Evolutionary conservation across 768 basidiomycete species (phyloP), one percentile per base, ranked within the genome.

Genomic region (Suillus sp.): DNA sequence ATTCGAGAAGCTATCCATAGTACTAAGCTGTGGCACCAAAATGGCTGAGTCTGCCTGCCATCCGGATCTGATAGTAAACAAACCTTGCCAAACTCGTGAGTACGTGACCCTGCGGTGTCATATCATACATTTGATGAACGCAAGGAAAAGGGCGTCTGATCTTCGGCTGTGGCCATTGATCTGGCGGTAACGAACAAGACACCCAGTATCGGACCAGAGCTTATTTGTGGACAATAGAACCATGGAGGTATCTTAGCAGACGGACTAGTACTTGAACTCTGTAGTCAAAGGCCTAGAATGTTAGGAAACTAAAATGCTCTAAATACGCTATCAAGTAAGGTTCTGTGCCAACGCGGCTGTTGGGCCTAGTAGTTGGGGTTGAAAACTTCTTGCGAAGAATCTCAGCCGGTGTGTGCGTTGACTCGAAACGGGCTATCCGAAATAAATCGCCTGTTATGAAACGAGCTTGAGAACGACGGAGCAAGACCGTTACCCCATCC

Each of bases 81-180:
- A 38, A 27, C 25, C 25, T 57, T 57, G 10, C 25, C 54, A 25
- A 56, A 56, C 35, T 56, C 18, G 35, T 20, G 4, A 40, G 56
- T 57, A 40, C 56, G 25, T 57, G 56, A 40, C 37, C 37, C 56
- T 57, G 30, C 50, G 55, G 55, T 4, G 55, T 38, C 37, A 38
- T 56, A n/a, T n/a, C 38, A 38, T 4, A 37, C n/a, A 55, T 56
- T 56, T 56, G 54, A 56, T 56, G 55, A 38, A 25, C 37, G 25
- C 35, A 25, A 56, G 22, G 55, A 37, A 56, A 56, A 37, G 35
- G 14, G 32, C 3, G 35, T 55, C 37, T 57, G 55, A 38, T 57
- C 25, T 40, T 57, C 56, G 56, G 56, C 56, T 57, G 25, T 57
- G 56, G 40, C 35, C 35, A 56, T 35, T 56, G 55, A 38, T 57